Percentiles rank a stretch among this genome's conserved stretches.
Evolutionary conservation across 306 rosid species (phyloP).

Genomic region (Leucaena leucocephala): DNA sequence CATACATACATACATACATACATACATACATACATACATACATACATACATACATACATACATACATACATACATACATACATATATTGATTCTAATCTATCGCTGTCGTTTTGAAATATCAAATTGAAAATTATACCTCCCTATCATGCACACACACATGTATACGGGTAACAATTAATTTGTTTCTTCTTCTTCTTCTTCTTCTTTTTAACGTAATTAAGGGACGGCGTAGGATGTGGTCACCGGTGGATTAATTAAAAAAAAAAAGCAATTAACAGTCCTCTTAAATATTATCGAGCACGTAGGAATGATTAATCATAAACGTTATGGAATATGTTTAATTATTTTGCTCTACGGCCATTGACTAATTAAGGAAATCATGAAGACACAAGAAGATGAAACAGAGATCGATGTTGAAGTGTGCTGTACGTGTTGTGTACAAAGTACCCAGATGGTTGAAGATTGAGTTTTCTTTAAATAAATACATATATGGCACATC

Average conservation of each 20-base stretch:
- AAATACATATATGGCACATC: neutral
- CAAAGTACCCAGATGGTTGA: neutral
- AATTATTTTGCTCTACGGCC: neutral
- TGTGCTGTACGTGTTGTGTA: neutral
- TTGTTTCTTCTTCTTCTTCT: too few species aligned
- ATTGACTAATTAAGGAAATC: neutral
- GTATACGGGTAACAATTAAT: neutral
- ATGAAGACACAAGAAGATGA: neutral
- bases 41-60: too few species aligned
- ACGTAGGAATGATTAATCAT: conserved; percentile 5
- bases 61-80: too few species aligned
- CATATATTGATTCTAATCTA: neutral
- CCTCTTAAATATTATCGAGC: too few species aligned
- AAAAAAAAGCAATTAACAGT: too few species aligned
- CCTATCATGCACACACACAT: neutral
- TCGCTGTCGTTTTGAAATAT: neutral
- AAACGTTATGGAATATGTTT: neutral
- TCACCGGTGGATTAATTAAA: too few species aligned
- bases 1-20: too few species aligned
- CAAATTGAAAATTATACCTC: neutral
- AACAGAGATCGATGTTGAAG: neutral
- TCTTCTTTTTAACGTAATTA: neutral
- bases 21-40: too few species aligned
- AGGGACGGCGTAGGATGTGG: too few species aligned
- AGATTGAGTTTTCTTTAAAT: neutral